Base-by-base conservation (phyloP, 2,329 filamentous ascomycete species). In the Trichoderma polysporum region DNA sequence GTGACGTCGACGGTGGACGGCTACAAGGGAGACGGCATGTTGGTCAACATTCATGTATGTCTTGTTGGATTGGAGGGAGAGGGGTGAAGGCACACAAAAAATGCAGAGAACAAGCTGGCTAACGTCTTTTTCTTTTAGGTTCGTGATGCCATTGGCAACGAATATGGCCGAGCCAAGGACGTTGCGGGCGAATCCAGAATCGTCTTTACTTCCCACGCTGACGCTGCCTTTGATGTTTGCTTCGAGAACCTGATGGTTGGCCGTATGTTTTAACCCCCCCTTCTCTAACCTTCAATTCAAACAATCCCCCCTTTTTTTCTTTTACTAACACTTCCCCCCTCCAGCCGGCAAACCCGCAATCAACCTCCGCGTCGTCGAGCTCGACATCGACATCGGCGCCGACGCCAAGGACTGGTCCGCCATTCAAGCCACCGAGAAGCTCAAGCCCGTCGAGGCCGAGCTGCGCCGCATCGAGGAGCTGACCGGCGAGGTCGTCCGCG, bases 371-470 rank as follows among this genome's bases (percentile, higher is more conserved):
- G 86, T 91, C 78, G 81, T 97, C 72, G 94, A 97, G 82, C 91
- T 97, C 74, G 94, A 97, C 80, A 91, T 97, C 77, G 94, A 97
- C 79, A 97, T 97, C 74, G 94, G 94, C 75, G 94, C 94, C 80
- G 94, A 97, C 79, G 95, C 95, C 71, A 97, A 97, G 80, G 95
- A 99, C 83, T 99, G 95, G 95, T 93, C 90, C 71, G 93, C 93
- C 73, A 96, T 98, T 78, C 93, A 97, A 82, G 93, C 93, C 67
- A 91, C 90, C 70, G 95, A 99, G 87, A 98, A 98, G 86, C 89
- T 99, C 74, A 97, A 97, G 87, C 95, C 95, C 56, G 88, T 97
- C 74, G 95, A 99, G 83, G 93, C 92, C 19, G 95, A 98, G 79
- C 87, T 99, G 76, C 90, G 94, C 75, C 89, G 93, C 73, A 91